A percentile compares a stretch with the other conserved stretches of the same genome.
phyloP scores from a whole-genome alignment of 768 basidiomycete genomes.

The Lactarius trivialis region DNA sequence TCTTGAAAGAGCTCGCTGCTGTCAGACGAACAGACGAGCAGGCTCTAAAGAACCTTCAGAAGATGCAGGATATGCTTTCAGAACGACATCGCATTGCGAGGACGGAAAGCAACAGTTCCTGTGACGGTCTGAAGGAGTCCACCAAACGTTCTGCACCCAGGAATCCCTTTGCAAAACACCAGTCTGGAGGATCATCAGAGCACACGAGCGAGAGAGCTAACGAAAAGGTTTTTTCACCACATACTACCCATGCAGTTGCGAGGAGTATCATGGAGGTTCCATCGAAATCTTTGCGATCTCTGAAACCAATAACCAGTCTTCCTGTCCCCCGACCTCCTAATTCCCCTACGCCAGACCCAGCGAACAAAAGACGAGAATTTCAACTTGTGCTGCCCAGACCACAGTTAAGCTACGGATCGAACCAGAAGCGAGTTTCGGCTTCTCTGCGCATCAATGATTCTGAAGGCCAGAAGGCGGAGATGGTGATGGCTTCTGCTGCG shows the following conservation, averaged over 20 bases:
- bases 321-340: slow-evolving; percentile 7
- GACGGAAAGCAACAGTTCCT: neutral
- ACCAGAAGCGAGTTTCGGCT: neutral
- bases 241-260: neutral
- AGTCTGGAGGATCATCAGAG: neutral
- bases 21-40: slow-evolving; percentile 1
- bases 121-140: neutral
- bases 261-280: slow-evolving; percentile 3
- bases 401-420: neutral
- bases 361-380: neutral
- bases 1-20: neutral
- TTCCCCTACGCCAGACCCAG: neutral
- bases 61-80: slow-evolving; percentile 7
- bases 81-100: slow-evolving; percentile 1
- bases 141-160: neutral
- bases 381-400: neutral
- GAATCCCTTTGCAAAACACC: slow-evolving; percentile 6
- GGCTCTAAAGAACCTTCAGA: neutral
- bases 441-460: neutral
- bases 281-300: neutral
- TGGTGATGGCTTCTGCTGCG: neutral
- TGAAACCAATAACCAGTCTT: slow-evolving; percentile 16
- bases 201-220: neutral
- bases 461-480: slow-evolving; percentile 1
- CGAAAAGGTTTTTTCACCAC: neutral